phyloP scores from a whole-genome alignment of 192 early-diverging fungal genomes.

The Ambispora gerdemannii region DNA sequence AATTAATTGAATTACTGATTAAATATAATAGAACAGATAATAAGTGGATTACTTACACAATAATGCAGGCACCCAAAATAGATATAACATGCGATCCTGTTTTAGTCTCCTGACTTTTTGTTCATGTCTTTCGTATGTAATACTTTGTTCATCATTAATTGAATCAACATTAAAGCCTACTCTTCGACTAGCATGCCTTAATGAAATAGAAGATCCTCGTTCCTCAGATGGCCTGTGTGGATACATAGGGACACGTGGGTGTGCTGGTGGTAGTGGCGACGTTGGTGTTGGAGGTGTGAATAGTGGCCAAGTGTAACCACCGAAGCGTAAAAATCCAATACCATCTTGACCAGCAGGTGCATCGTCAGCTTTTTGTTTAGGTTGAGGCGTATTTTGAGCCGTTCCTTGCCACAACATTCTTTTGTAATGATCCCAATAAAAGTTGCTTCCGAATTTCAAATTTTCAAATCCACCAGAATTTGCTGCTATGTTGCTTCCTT shows the following conservation, averaged over 20 bases:
- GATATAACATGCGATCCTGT: constrained; percentile 51
- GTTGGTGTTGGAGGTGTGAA: not conserved
- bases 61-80: constrained; percentile 57
- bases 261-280: not conserved
- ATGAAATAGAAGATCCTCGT: not conserved
- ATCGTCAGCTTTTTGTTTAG: not conserved
- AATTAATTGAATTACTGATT: not conserved
- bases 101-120: constrained; percentile 44
- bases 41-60: constrained; percentile 31
- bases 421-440: not conserved
- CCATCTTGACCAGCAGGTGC: not conserved
- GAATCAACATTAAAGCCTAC: constrained; percentile 6
- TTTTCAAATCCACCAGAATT: not conserved
- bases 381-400: not conserved
- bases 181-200: not conserved
- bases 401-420: constrained; percentile 2
- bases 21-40: not conserved
- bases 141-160: constrained; percentile 16
- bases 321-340: constrained; percentile 7
- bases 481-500: not conserved
- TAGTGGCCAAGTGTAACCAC: constrained; percentile 24
- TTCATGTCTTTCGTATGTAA: constrained; percentile 25
- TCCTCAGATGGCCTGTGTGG: constrained; percentile 3
- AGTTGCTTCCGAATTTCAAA: not conserved
- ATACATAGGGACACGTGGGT: constrained; percentile 28